phyloP scores from a whole-genome alignment of 1,284 basidiomycete genomes.

The Marasmius oreades region DNA sequence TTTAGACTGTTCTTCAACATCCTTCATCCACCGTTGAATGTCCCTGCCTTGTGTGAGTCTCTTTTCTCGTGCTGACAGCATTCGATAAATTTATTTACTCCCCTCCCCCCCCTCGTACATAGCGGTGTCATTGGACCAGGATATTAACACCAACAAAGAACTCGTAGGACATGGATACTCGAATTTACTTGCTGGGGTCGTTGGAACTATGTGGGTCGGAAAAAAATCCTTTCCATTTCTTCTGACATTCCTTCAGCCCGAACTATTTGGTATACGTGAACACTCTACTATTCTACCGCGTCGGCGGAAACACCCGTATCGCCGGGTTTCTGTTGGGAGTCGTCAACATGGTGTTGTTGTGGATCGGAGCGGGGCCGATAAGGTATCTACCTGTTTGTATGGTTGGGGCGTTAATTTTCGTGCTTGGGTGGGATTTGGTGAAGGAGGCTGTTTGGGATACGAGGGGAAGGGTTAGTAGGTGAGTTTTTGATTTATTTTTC shows the following conservation, averaged over 20 bases:
- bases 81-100: background rate
- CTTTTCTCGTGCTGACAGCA: background rate
- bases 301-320: slow-evolving; percentile 84
- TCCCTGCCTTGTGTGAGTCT: slow-evolving; percentile 79
- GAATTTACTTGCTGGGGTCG: slow-evolving; percentile 78
- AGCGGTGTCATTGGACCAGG: slow-evolving; percentile 90
- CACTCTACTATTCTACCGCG: slow-evolving; percentile 91
- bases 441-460: slow-evolving; percentile 98
- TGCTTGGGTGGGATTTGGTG: slow-evolving; percentile 90
- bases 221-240: background rate
- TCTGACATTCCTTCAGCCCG: slow-evolving; percentile 41
- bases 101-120: too few relatives aligned
- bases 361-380: slow-evolving; percentile 84
- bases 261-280: slow-evolving; percentile 91
- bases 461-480: slow-evolving; percentile 79
- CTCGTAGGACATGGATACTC: slow-evolving; percentile 92
- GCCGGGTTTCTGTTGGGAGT: slow-evolving; percentile 85
- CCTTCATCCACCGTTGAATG: slow-evolving; percentile 90
- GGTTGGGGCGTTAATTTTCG: slow-evolving; percentile 91
- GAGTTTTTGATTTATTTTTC: slow-evolving; percentile 35
- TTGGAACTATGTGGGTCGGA: slow-evolving; percentile 71
- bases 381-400: slow-evolving; percentile 88
- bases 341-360: slow-evolving; percentile 70
- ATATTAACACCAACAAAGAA: slow-evolving; percentile 92
- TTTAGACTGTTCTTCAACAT: slow-evolving; percentile 89